These are phyloP conservation scores for Aspergillus sp. DNA, from an alignment of 2,329 filamentous ascomycete genomes.

Conservation along the genomic window DNA sequence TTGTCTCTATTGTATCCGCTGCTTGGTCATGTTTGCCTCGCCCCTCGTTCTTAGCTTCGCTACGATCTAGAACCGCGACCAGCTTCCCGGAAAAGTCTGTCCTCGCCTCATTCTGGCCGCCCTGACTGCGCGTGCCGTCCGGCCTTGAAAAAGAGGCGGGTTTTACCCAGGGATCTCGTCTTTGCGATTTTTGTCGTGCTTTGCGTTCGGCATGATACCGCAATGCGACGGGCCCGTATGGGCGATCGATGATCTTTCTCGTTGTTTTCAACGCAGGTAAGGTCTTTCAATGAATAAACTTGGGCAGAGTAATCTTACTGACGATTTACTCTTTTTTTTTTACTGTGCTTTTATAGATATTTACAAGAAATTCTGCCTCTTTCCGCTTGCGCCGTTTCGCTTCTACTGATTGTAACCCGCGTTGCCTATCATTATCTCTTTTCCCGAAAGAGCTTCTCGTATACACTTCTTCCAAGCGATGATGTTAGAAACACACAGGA, in stretches of 20 bases:
- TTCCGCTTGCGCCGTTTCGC: constrained; percentile 67
- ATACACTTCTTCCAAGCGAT: constrained; percentile 49
- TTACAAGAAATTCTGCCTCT: constrained; percentile 79
- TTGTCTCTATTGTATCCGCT: background rate
- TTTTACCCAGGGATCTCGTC: constrained; percentile 9
- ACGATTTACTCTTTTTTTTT: background rate
- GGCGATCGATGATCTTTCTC: constrained; percentile 62
- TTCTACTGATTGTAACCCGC: constrained; percentile 64
- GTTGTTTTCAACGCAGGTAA: constrained; percentile 60
- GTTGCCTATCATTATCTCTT: constrained; percentile 54
- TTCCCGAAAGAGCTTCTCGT: constrained; percentile 56
- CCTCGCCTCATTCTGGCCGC: background rate
- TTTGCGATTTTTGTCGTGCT: background rate
- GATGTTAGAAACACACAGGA: constrained; percentile 53
- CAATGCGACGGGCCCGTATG: constrained; percentile 60
- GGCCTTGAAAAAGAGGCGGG: constrained; percentile 8
- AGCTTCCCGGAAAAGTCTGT: constrained; percentile 12
- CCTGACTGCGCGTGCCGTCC: background rate
- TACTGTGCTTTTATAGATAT: constrained; percentile 54
- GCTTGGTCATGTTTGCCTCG: constrained; percentile 8
- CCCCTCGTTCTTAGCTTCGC: constrained; percentile 1
- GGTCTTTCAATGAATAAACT: constrained; percentile 15
- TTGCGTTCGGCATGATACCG: constrained; percentile 49
- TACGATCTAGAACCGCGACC: constrained; percentile 5
- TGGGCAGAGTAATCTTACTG: background rate